Percentiles rank a stretch among this genome's conserved stretches.
These are phyloP conservation scores for Metarhizium rileyi DNA, from an alignment of 2,329 filamentous ascomycete species.

Conservation along the genomic window DNA sequence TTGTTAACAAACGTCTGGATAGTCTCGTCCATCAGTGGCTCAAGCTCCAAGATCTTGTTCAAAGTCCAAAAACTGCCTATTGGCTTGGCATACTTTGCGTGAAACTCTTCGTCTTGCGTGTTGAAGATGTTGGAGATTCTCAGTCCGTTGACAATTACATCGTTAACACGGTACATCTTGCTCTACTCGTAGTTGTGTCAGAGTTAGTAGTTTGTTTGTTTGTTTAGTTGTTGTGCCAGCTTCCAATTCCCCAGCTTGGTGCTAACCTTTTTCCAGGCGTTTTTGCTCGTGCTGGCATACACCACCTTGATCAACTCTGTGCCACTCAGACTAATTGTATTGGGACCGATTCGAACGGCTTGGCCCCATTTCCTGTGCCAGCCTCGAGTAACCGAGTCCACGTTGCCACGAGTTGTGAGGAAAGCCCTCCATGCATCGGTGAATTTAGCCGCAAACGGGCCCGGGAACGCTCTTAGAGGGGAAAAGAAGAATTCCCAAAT, in stretches of 20 bases:
- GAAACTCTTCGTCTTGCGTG: conserved; percentile 10
- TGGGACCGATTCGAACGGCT: conserved; percentile 11
- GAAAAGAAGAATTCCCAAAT: conserved; percentile 7
- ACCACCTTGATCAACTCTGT: conserved; percentile 11
- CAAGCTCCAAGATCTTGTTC: conserved; percentile 10
- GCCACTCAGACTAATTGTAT: conserved; percentile 10
- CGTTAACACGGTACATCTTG: conserved; percentile 12
- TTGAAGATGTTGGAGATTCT: conserved; percentile 13
- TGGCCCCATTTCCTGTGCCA: conserved; percentile 12
- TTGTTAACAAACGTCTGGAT: conserved; percentile 4
- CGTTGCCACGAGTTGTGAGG: conserved; percentile 6
- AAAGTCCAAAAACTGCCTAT: conserved; percentile 11
- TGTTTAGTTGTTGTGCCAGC: no score
- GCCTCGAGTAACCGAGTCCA: conserved; percentile 3
- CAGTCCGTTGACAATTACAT: conserved; percentile 9
- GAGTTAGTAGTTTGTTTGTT: not conserved
- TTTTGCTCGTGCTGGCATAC: conserved; percentile 9
- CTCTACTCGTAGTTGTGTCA: conserved; percentile 3
- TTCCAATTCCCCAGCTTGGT: not conserved
- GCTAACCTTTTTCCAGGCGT: conserved; percentile 11
- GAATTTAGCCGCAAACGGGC: conserved; percentile 8
- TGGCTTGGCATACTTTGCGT: conserved; percentile 9
- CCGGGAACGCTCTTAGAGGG: conserved; percentile 9
- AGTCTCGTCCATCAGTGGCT: conserved; percentile 12
- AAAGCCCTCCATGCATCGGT: conserved; percentile 10